phyloP scores from a whole-genome alignment of 2,329 filamentous ascomycete species.

The Magnaporthiopsis incrustans region DNA sequence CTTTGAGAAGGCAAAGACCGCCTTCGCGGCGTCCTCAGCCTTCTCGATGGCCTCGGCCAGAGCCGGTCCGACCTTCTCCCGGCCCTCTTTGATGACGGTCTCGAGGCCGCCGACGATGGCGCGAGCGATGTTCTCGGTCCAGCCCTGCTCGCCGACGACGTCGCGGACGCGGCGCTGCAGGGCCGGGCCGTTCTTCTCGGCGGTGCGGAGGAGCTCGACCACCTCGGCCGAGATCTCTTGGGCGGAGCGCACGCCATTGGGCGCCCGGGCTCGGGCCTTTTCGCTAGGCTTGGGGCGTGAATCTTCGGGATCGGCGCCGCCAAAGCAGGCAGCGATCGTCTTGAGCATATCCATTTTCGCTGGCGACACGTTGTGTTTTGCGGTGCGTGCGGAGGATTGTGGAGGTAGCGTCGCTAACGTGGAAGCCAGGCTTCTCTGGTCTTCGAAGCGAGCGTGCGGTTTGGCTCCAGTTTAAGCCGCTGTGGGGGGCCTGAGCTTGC shows the following conservation, averaged over 20 bases:
- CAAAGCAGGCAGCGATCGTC: background rate
- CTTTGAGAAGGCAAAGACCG: background rate
- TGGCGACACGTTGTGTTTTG: background rate
- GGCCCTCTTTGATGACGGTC: slow-evolving; percentile 1
- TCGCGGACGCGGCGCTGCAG: background rate
- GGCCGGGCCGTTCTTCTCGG: background rate
- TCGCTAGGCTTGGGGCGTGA: background rate
- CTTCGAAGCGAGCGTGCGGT: too few species aligned
- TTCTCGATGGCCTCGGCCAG: background rate
- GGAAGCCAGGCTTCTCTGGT: too few species aligned
- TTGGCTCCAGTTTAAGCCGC: too few species aligned
- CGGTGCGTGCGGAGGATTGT: too few species aligned
- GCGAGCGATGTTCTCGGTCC: slow-evolving; percentile 2
- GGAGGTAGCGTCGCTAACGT: too few species aligned
- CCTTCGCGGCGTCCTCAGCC: background rate
- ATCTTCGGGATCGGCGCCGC: background rate
- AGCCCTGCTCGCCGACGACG: slow-evolving; percentile 1
- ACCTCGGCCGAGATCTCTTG: background rate
- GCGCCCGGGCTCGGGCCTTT: background rate
- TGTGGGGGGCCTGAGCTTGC: too few species aligned
- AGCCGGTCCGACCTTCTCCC: background rate
- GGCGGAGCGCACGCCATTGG: background rate
- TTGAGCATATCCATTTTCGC: background rate
- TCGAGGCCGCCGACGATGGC: background rate
- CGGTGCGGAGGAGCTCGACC: background rate